Evolutionary conservation across 2,329 filamentous ascomycete species (phyloP).

Genomic region (Monosporascus sp.): DNA sequence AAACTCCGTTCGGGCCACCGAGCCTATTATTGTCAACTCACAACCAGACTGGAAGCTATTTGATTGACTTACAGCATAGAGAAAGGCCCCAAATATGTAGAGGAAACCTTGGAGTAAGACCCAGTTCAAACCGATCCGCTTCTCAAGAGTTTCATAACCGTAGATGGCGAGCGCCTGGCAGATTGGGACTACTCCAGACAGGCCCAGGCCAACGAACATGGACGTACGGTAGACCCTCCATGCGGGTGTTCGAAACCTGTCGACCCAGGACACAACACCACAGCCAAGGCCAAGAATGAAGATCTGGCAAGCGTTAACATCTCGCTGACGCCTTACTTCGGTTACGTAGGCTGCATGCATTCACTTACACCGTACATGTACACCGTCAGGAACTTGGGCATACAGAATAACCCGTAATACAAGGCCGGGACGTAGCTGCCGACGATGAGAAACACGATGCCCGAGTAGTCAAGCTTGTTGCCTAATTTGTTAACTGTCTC

Average conservation of each 20-base stretch:
- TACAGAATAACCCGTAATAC: conserved; percentile 79
- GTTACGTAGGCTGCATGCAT: background rate
- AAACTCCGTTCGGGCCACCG: conserved; percentile 77
- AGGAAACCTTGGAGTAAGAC: conserved; percentile 72
- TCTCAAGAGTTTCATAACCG: conserved; percentile 60
- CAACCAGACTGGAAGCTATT: background rate
- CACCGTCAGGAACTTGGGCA: conserved; percentile 55
- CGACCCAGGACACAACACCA: conserved; percentile 68
- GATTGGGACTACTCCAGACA: conserved; percentile 79
- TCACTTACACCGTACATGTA: conserved; percentile 71
- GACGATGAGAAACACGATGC: conserved; percentile 87
- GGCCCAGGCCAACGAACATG: conserved; percentile 85
- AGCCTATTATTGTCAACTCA: conserved; percentile 36
- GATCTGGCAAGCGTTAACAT: conserved; percentile 52
- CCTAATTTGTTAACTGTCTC: conserved; percentile 71
- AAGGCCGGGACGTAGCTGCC: conserved; percentile 86
- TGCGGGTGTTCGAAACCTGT: conserved; percentile 74
- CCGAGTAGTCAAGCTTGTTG: conserved; percentile 91
- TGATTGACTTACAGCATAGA: conserved; percentile 67
- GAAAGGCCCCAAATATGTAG: conserved; percentile 78
- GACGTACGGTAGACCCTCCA: conserved; percentile 80
- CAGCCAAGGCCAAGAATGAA: conserved; percentile 72
- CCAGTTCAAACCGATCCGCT: conserved; percentile 76
- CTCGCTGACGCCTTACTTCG: background rate
- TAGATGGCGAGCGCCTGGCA: conserved; percentile 68